Evolutionary conservation across 176 grass and related monocot species (phyloP), one percentile per base, ranked within the genome.

Genomic region (Triticum timopheevii): DNA sequence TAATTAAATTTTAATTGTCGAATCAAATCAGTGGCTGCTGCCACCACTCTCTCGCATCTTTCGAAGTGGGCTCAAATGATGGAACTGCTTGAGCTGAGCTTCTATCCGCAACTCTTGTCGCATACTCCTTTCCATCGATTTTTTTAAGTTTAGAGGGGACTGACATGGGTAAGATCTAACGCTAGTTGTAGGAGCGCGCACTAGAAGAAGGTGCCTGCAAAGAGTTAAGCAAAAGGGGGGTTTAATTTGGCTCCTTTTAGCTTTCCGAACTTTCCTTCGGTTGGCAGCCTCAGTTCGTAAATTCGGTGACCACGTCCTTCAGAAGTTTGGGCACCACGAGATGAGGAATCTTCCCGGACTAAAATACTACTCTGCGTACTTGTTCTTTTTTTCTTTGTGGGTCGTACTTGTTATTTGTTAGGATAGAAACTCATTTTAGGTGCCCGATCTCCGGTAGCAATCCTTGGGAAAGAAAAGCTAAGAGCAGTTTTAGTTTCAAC

Each of bases 191-290:
- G n/a, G 23, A 73, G 70, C 34, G 31, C 22, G n/a, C 58, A 27
- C 27, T 8, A 8, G n/a, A 39, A 40, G 56, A 79, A 61, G 76
- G 76, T 38, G 31, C 61, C 17, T 11, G 72, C 72, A 50, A 75
- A 45, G 61, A 8, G 61, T 65, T 45, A 23, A 65, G 33, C 59
- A 39, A 22, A 25, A 63, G 31, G 25, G 25, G 54, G 54, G 39
- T 19, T 39, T 6, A 6, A 16, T 17, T 44, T 30, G 62, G 39
- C 20, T 30, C 36, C 78, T 45, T 34, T 30, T 13, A 9, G 61
- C 23, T 65, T 80, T 80, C 23, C 36, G 78, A 80, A 80, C 38
- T 27, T 65, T 80, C 71, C 40, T 74, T 40, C 40, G 40, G 71
- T 27, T 73, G 71, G 39, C 59, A 27, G 7, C n/a, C n/a, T 38